Evolutionary conservation across 805 yeast species (phyloP).

Genomic region (Ogataea dorogensis): DNA sequence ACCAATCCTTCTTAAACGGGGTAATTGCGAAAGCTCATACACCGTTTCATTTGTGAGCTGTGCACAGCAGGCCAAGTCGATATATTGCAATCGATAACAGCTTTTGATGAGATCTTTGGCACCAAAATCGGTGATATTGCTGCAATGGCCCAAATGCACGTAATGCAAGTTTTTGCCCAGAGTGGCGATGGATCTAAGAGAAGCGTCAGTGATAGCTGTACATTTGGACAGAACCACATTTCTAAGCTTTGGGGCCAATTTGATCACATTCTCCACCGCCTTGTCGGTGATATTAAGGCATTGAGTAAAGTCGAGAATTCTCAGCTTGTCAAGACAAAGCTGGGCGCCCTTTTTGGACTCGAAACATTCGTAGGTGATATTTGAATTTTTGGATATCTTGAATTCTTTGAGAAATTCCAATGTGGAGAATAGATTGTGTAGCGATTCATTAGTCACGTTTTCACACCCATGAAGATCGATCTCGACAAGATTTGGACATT

Average conservation of each 20-base stretch:
- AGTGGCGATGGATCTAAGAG: constrained; percentile 65
- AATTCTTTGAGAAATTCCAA: constrained; percentile 80
- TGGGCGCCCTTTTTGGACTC: constrained; percentile 30
- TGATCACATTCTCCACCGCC: constrained; percentile 68
- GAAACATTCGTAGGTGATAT: constrained; percentile 68
- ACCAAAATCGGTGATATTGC: constrained; percentile 85
- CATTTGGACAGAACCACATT: constrained; percentile 91
- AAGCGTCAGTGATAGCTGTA: constrained; percentile 77
- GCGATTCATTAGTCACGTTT: constrained; percentile 63
- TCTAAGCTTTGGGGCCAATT: constrained; percentile 78
- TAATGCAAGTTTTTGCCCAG: constrained; percentile 82
- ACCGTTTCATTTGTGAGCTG: constrained; percentile 84
- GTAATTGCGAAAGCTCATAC: constrained; percentile 69
- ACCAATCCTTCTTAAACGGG: constrained; percentile 85
- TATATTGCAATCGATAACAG: constrained; percentile 85
- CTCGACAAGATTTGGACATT: constrained; percentile 81
- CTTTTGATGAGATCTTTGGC: constrained; percentile 68
- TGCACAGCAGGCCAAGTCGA: constrained; percentile 92
- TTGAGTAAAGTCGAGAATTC: constrained; percentile 82
- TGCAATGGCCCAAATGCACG: constrained; percentile 92
- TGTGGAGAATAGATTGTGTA: constrained; percentile 54
- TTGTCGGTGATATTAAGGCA: constrained; percentile 80
- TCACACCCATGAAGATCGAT: constrained; percentile 84
- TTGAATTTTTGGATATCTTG: constrained; percentile 70
- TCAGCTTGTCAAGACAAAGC: constrained; percentile 55